Evolutionary conservation across 148 eudicot species (phyloP).

Genomic region (Chenopodium formosanum): DNA sequence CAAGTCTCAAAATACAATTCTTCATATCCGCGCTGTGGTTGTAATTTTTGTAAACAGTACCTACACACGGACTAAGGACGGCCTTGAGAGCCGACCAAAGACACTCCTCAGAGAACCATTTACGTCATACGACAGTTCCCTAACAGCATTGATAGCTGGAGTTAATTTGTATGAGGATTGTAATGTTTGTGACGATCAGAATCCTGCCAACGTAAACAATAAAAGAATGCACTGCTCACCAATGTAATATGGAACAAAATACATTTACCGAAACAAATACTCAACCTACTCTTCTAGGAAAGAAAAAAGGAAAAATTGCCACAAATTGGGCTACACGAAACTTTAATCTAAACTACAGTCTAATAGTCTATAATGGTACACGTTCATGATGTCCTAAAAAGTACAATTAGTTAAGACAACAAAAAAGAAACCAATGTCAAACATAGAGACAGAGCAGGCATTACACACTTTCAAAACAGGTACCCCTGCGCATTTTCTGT

Average conservation of each 20-base stretch:
- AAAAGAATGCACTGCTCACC: constrained; percentile 73
- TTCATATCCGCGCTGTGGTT: too few relatives aligned
- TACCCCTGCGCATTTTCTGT: constrained; percentile 29
- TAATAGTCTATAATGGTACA: constrained; percentile 58
- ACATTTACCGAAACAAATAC: constrained; percentile 36
- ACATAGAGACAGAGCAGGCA: constrained; percentile 54
- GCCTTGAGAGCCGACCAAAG: too few relatives aligned
- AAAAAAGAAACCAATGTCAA: constrained; percentile 32
- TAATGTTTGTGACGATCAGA: not conserved
- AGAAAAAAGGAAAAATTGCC: constrained; percentile 25
- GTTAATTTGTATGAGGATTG: too few relatives aligned
- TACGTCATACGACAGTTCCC: too few relatives aligned
- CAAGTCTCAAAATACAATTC: too few relatives aligned
- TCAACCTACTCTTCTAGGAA: constrained; percentile 28
- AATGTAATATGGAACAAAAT: constrained; percentile 27
- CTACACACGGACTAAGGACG: too few relatives aligned
- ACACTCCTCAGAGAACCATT: too few relatives aligned
- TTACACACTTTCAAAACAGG: constrained; percentile 38
- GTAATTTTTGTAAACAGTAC: too few relatives aligned
- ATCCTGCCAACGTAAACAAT: constrained; percentile 33
- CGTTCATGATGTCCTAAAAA: constrained; percentile 35
- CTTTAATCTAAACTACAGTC: constrained; percentile 43
- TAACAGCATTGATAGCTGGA: too few relatives aligned
- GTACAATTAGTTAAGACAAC: constrained; percentile 33
- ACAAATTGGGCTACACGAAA: constrained; percentile 15